phyloP scores from a whole-genome alignment of 305 asterid species.

The Fraxinus baroniana region DNA sequence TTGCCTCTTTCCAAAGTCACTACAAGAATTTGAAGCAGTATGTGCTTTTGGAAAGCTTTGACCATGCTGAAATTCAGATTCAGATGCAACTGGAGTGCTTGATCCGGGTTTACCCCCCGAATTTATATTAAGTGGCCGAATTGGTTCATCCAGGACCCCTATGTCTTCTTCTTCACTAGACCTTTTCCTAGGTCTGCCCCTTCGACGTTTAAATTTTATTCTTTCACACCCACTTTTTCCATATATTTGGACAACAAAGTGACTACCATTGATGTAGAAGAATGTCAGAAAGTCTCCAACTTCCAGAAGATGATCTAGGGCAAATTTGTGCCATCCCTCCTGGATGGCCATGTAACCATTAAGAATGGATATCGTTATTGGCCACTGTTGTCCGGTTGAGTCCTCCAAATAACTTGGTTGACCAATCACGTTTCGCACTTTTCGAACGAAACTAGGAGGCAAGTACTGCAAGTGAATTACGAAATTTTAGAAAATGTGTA shows the following conservation, averaged over 20 bases:
- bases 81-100: not conserved
- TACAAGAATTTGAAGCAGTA: constrained; percentile 7
- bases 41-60: not conserved
- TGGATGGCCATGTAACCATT: not conserved
- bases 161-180: not conserved
- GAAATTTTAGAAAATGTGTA: not conserved
- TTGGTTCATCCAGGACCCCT: constrained; percentile 11
- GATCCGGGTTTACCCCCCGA: constrained; percentile 11
- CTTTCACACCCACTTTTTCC: constrained; percentile 30
- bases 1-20: constrained; percentile 9
- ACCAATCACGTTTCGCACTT: not conserved
- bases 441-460: not conserved
- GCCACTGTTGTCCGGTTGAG: constrained; percentile 15
- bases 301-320: constrained; percentile 8
- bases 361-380: not conserved
- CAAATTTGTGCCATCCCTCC: constrained; percentile 14
- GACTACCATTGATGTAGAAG: not conserved
- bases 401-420: constrained; percentile 5
- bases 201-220: constrained; percentile 2
- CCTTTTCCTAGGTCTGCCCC: constrained; percentile 19
- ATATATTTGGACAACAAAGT: constrained; percentile 15
- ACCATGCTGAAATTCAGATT: not conserved
- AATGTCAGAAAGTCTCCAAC: constrained; percentile 2
- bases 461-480: not conserved
- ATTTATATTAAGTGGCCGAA: not conserved